Percentiles rank a stretch among this genome's conserved stretches.
Evolutionary conservation across 768 basidiomycete genomes (phyloP).

Genomic region (Lyophyllum shimeji): DNA sequence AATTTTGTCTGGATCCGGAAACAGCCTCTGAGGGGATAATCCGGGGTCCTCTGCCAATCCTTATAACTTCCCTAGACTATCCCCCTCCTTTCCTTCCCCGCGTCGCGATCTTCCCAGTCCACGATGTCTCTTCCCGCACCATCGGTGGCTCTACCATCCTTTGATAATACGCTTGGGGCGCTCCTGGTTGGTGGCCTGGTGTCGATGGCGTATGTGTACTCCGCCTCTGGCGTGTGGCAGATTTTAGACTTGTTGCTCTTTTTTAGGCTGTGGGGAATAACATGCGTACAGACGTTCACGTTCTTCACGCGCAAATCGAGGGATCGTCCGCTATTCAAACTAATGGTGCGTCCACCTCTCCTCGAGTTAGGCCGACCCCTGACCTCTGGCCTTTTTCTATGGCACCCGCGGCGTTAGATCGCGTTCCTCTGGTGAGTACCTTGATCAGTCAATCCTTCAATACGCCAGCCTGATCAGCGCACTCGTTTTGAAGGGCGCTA

Average conservation of each 20-base stretch:
- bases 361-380: not conserved
- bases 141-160: constrained; percentile 22
- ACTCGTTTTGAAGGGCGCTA: constrained; percentile 35
- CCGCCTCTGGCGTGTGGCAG: not conserved
- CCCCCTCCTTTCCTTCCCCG: not conserved
- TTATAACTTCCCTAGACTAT: not conserved
- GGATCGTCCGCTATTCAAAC: constrained; percentile 34
- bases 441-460: not conserved
- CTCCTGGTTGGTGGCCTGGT: constrained; percentile 52
- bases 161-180: constrained; percentile 55
- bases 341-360: constrained; percentile 30
- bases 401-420: constrained; percentile 26
- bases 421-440: constrained; percentile 32
- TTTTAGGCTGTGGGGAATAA: constrained; percentile 58
- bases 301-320: constrained; percentile 42
- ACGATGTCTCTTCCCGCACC: constrained; percentile 16
- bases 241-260: not conserved
- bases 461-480: not conserved
- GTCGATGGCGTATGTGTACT: constrained; percentile 47
- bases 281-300: constrained; percentile 51
- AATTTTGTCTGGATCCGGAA: too few species aligned
- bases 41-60: too few species aligned
- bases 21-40: too few species aligned
- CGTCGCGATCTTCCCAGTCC: not conserved
- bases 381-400: not conserved